phyloP scores from a whole-genome alignment of 1,284 basidiomycete genomes.

The Irpex sp. region DNA sequence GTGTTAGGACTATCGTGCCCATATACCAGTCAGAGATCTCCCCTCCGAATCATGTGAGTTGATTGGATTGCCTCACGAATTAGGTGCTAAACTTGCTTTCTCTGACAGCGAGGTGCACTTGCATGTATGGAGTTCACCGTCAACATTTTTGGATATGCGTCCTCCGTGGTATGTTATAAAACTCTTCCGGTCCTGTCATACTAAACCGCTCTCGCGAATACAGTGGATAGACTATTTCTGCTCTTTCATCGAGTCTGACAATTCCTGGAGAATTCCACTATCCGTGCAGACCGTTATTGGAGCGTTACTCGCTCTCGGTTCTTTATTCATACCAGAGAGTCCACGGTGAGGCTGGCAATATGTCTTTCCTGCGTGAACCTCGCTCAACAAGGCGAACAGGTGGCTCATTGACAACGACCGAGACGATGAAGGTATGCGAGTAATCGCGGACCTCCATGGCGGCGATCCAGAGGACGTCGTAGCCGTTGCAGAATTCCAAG shows the following conservation, averaged over 20 bases:
- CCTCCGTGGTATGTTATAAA: slow-evolving; percentile 75
- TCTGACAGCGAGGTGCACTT: slow-evolving; percentile 73
- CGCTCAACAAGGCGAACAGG: slow-evolving; percentile 35
- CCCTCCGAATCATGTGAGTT: slow-evolving; percentile 84
- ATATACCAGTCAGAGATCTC: slow-evolving; percentile 98
- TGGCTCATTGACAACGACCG: slow-evolving; percentile 92
- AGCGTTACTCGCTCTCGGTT: slow-evolving; percentile 76
- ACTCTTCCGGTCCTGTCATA: neutral
- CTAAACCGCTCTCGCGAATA: neutral
- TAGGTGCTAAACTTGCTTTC: neutral
- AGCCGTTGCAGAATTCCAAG: slow-evolving; percentile 85
- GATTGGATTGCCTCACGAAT: neutral
- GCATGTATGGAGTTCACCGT: slow-evolving; percentile 98
- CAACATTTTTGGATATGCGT: slow-evolving; percentile 93
- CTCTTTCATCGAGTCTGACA: slow-evolving; percentile 81
- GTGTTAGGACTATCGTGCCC: slow-evolving; percentile 85
- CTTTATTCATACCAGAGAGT: slow-evolving; percentile 88
- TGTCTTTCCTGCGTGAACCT: neutral
- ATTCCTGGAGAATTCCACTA: slow-evolving; percentile 83
- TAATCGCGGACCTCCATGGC: slow-evolving; percentile 90
- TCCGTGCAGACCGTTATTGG: slow-evolving; percentile 92
- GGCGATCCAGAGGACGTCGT: slow-evolving; percentile 71
- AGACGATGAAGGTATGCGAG: slow-evolving; percentile 83
- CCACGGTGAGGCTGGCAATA: slow-evolving; percentile 59
- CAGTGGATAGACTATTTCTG: slow-evolving; percentile 96